Percentiles rank a stretch among this genome's conserved stretches.
phyloP scores from a whole-genome alignment of 2,329 filamentous ascomycete species.

The Colletotrichum liaoningense region DNA sequence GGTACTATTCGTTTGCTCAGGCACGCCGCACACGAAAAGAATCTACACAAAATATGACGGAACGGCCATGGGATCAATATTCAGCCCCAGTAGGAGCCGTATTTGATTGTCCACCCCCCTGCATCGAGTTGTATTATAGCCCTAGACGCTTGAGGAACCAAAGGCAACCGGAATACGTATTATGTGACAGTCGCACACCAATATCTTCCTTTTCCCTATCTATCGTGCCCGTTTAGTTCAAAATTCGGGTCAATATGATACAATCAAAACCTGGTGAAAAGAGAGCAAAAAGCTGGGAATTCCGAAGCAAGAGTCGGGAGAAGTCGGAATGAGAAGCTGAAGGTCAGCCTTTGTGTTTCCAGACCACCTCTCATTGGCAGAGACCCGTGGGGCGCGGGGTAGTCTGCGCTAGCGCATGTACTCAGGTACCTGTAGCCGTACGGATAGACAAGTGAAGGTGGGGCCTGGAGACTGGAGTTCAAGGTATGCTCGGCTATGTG shows the following conservation, averaged over 20 bases:
- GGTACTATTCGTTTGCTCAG: background rate
- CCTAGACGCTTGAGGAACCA: background rate
- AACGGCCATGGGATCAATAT: slow-evolving; percentile 13
- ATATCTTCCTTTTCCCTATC: background rate
- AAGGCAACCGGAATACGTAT: background rate
- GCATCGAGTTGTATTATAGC: background rate
- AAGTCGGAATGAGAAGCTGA: slow-evolving; percentile 31
- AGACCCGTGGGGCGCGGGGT: slow-evolving; percentile 22
- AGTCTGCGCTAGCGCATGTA: slow-evolving; percentile 7
- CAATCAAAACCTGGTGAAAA: background rate
- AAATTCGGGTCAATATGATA: background rate
- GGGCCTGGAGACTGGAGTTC: too few relatives aligned
- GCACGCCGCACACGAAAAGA: background rate
- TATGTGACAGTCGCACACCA: background rate
- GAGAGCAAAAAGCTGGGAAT: slow-evolving; percentile 2
- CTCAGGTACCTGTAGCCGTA: background rate
- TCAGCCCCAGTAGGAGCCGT: slow-evolving; percentile 4
- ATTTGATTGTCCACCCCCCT: background rate
- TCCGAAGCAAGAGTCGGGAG: slow-evolving; percentile 17
- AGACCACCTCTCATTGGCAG: slow-evolving; percentile 16
- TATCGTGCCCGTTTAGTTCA: background rate
- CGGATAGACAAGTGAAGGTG: background rate
- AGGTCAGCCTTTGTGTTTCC: slow-evolving; percentile 22
- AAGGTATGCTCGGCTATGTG: slow-evolving; percentile 5
- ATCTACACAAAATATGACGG: background rate